phyloP scores from a whole-genome alignment of 805 yeast species.

The Lipomyces starkeyi region DNA sequence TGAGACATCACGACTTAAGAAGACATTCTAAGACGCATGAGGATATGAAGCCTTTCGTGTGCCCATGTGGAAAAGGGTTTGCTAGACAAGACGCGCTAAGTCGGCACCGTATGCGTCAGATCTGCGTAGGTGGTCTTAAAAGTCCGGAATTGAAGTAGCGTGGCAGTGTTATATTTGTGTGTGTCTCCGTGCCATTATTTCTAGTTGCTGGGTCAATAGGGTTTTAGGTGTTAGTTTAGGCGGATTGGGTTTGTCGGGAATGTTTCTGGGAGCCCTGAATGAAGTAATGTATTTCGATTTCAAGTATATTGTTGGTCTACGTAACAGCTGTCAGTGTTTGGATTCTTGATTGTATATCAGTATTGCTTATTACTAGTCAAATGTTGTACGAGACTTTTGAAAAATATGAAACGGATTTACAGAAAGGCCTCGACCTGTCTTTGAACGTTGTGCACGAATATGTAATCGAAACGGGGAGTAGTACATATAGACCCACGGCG shows the following conservation, averaged over 20 bases:
- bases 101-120: slow-evolving; percentile 77
- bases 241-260: background rate
- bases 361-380: background rate
- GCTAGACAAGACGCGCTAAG: slow-evolving; percentile 87
- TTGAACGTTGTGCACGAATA: background rate
- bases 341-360: background rate
- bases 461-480: background rate
- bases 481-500: background rate
- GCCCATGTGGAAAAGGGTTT: slow-evolving; percentile 95
- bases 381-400: background rate
- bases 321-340: background rate
- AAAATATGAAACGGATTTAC: background rate
- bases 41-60: slow-evolving; percentile 66
- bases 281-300: background rate
- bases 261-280: background rate
- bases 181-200: background rate
- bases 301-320: background rate
- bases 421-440: background rate
- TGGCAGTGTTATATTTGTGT: background rate
- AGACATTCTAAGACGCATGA: slow-evolving; percentile 89
- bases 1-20: slow-evolving; percentile 91
- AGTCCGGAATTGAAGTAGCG: background rate
- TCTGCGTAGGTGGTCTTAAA: slow-evolving; percentile 53
- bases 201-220: background rate
- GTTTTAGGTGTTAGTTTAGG: background rate